Percentiles rank a stretch among this genome's conserved stretches.
Conservation (phyloP, 305 asterid species). For the Fraxinus floribunda region DNA sequence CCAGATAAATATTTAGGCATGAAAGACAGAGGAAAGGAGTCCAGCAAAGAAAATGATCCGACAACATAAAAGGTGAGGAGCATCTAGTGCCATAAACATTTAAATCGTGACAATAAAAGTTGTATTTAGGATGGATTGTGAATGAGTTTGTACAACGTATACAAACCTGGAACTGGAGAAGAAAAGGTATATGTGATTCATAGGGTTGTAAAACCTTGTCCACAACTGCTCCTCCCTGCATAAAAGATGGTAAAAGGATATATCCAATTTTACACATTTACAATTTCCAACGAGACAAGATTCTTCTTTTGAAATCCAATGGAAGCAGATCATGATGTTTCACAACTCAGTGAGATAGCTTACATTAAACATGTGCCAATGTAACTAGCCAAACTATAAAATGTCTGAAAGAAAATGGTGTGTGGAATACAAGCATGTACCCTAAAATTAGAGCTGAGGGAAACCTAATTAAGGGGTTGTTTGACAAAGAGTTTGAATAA, state of each 20-base stretch:
- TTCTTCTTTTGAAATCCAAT: not conserved
- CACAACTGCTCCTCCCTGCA: slow-evolving; percentile 78
- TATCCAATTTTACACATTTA: slow-evolving; percentile 12
- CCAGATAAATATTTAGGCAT: not conserved
- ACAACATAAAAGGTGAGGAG: not conserved
- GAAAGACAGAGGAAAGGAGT: not conserved
- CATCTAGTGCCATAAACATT: not conserved
- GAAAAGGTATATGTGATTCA: slow-evolving; percentile 94
- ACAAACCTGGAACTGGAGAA: slow-evolving; percentile 91
- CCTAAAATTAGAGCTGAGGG: not conserved
- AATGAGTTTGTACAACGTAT: slow-evolving; percentile 3
- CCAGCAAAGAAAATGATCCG: not conserved
- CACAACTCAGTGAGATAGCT: slow-evolving; percentile 1
- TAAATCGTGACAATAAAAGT: slow-evolving; percentile 11
- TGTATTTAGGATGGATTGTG: slow-evolving; percentile 8
- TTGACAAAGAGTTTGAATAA: not conserved
- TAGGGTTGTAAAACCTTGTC: slow-evolving; percentile 79
- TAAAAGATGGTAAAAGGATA: not conserved
- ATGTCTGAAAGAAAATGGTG: slow-evolving; percentile 8
- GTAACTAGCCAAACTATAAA: slow-evolving; percentile 1
- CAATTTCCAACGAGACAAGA: not conserved
- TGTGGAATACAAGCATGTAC: not conserved
- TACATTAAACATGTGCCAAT: slow-evolving; percentile 15
- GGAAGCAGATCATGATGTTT: not conserved
- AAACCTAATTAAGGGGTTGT: not conserved